Evolutionary conservation across 768 basidiomycete genomes (phyloP).

Genomic region (Lactarius evosmus): DNA sequence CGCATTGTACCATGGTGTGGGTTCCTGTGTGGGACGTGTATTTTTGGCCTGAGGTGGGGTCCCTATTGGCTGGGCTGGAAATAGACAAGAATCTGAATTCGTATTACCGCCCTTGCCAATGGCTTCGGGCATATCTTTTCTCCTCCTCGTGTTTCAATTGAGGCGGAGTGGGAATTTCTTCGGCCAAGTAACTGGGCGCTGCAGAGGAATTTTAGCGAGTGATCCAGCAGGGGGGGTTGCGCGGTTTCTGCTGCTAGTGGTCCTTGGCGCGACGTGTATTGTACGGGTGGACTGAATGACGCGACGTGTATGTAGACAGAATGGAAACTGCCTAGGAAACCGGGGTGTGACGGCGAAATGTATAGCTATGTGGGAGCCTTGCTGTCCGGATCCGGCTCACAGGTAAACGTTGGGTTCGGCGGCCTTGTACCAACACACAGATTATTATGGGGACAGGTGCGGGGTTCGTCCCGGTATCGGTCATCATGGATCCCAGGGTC

Average conservation of each 20-base stretch:
- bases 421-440: neutral
- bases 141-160: neutral
- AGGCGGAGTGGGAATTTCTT: neutral
- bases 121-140: neutral
- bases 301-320: neutral
- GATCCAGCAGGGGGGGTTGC: neutral
- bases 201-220: constrained; percentile 1
- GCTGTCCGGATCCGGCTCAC: neutral
- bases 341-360: neutral
- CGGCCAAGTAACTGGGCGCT: neutral
- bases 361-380: neutral
- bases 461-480: neutral
- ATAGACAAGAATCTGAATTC: neutral
- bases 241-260: neutral
- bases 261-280: neutral
- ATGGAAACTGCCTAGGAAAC: neutral
- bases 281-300: neutral
- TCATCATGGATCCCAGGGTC: no score
- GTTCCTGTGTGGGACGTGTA: neutral
- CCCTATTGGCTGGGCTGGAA: neutral
- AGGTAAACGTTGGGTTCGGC: neutral
- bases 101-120: neutral
- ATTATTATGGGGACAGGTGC: neutral
- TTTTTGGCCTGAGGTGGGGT: neutral
- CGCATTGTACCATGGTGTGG: no score